Evolutionary conservation across 371 early-diverging fungal genomes (phyloP), one percentile per base, ranked within the genome.

Genomic region (Rhizopus sp.): DNA sequence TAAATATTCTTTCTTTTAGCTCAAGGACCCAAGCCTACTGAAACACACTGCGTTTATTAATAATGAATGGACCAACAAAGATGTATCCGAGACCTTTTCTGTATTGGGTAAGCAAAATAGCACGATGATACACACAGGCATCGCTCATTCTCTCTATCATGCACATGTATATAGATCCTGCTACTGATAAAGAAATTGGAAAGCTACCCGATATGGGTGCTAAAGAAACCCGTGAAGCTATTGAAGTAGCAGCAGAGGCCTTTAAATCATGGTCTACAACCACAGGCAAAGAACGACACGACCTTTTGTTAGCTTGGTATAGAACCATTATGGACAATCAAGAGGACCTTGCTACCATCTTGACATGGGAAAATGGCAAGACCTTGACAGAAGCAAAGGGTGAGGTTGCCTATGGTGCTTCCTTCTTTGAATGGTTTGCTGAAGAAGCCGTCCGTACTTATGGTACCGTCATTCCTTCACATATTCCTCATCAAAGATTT

Each of bases 391-490:
- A 87, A 57, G 80, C 88, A 3, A 57, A 70, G 12, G 91, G 89
- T n/a, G 94, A 94, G 66, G 73, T 94, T 9, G 72, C 72, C 10
- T 95, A 95, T 69, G 89, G 88, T 47, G 87, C 85, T 29, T 67
- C 69, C 29, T 94, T 89, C 68, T 76, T 93, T 50, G 88, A 89
- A 57, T 96, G 94, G 94, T 94, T 93, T 64, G 82, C 90, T 29
- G 93, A 93, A 59, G 95, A 95, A 65, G 88, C 92, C 12, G 84
- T 87, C 37, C 82, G 95, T 42, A 64, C 80, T 5, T 89, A 93
- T 50, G 96, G 96, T 40, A 87, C 89, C 42, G 78, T 91, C 2
- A 86, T 96, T 40, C 92, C 92, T 17, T 80, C 88, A 13, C 82
- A 81, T 34, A 64, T 62, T 17, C 66, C 67, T 29, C 62, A 63